Percentiles rank a stretch among this genome's conserved stretches.
phyloP scores from a whole-genome alignment of 176 grass and related monocot genomes.

The Panicum miliaceum region DNA sequence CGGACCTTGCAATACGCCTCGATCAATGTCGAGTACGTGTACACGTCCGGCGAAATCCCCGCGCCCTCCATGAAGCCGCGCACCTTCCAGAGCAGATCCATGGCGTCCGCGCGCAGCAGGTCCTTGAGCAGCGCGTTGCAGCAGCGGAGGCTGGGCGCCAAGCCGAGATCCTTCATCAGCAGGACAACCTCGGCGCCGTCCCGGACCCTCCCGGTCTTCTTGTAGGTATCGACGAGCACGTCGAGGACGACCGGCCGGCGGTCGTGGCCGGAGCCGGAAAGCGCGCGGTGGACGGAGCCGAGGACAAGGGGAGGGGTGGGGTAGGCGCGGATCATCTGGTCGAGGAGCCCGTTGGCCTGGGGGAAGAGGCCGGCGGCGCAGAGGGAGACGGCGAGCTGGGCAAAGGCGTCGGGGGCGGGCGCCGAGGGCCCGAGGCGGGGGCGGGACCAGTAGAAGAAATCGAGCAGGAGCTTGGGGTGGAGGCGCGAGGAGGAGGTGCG shows the following conservation, averaged over 20 bases:
- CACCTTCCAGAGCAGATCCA: constrained; percentile 79
- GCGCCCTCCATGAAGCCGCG: constrained; percentile 45
- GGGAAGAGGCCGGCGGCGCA: constrained; percentile 40
- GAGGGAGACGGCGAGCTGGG: constrained; percentile 54
- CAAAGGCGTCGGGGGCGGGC: constrained; percentile 47
- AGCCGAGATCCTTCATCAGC: constrained; percentile 49
- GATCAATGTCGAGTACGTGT: constrained; percentile 70
- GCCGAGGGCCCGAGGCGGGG: constrained; percentile 32
- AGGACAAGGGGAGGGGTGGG: constrained; percentile 44
- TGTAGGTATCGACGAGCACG: constrained; percentile 72
- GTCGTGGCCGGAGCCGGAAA: constrained; percentile 9
- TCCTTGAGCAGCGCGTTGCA: constrained; percentile 77
- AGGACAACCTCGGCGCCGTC: constrained; percentile 51
- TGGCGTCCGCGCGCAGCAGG: constrained; percentile 55
- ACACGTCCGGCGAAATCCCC: constrained; percentile 47
- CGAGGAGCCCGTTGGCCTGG: constrained; percentile 54
- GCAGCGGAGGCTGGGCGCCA: constrained; percentile 65
- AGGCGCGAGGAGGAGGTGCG: not conserved
- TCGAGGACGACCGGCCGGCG: constrained; percentile 50
- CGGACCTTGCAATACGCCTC: constrained; percentile 57
- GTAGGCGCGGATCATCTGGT: constrained; percentile 61
- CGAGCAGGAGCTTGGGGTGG: constrained; percentile 58
- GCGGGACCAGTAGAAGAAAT: constrained; percentile 82
- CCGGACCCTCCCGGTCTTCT: constrained; percentile 54
- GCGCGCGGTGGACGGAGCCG: constrained; percentile 30